phyloP scores from a whole-genome alignment of 257 asterid genomes.

The Voacanga thouarsii region DNA sequence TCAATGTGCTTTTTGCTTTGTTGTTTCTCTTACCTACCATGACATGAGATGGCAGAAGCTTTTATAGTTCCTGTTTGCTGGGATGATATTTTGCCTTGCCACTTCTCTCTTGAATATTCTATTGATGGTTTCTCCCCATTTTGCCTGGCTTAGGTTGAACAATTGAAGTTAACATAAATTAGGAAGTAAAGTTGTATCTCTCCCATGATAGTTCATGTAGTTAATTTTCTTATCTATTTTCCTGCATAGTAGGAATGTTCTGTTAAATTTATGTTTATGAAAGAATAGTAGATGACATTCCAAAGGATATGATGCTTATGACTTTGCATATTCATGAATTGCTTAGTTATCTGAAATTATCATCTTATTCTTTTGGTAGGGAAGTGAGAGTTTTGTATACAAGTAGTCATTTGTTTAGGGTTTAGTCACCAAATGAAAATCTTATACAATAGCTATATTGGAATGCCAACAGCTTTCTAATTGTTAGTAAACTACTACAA shows the following conservation, averaged over 20 bases:
- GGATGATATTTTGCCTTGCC: no score
- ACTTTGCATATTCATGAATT: background rate
- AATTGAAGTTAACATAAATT: background rate
- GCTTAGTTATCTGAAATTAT: background rate
- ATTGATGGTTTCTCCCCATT: background rate
- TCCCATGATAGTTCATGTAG: background rate
- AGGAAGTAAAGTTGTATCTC: background rate
- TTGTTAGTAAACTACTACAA: no score
- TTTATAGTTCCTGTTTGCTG: background rate
- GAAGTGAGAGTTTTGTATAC: no score
- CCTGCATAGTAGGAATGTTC: background rate
- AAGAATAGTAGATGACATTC: no score
- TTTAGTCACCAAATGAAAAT: no score
- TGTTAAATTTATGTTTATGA: background rate
- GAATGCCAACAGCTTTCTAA: no score
- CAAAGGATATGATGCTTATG: no score
- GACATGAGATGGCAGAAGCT: no score
- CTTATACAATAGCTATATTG: no score
- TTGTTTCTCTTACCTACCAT: background rate
- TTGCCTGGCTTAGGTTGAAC: background rate
- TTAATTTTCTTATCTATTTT: background rate
- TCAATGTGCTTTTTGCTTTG: background rate
- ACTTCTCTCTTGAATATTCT: no score
- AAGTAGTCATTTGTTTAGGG: no score
- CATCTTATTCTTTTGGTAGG: no score